A percentile compares a stretch with the other conserved stretches of the same genome.
These are phyloP conservation scores for Tuber magnatum DNA, from an alignment of 495 filamentous ascomycete genomes.

Conservation along the genomic window DNA sequence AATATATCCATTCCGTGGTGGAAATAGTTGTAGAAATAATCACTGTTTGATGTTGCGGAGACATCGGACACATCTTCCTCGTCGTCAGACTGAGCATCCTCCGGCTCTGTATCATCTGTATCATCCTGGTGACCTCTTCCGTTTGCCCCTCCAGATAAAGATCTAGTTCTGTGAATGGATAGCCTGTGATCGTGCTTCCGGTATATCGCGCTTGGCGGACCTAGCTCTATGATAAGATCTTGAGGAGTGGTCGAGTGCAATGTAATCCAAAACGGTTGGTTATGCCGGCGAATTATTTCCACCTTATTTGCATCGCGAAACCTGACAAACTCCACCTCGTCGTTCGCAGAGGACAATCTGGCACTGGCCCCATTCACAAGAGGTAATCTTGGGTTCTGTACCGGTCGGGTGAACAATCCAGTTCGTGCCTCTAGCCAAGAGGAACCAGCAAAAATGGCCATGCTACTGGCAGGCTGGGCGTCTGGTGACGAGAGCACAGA, in stretches of 20 bases:
- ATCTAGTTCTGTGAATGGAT: slow-evolving; percentile 67
- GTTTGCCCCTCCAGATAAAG: slow-evolving; percentile 39
- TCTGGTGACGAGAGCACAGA: slow-evolving; percentile 72
- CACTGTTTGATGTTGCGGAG: slow-evolving; percentile 47
- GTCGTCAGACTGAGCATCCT: slow-evolving; percentile 69
- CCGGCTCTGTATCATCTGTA: slow-evolving; percentile 66
- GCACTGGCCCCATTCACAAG: slow-evolving; percentile 45
- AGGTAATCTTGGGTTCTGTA: slow-evolving; percentile 58
- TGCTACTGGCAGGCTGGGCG: slow-evolving; percentile 64
- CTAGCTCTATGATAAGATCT: slow-evolving; percentile 80
- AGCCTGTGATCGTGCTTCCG: slow-evolving; percentile 85
- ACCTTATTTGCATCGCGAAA: slow-evolving; percentile 68
- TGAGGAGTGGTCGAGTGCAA: slow-evolving; percentile 80
- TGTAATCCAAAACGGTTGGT: slow-evolving; percentile 56
- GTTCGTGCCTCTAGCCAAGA: slow-evolving; percentile 79
- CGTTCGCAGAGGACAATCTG: slow-evolving; percentile 43
- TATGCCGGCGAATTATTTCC: slow-evolving; percentile 61
- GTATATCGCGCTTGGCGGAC: slow-evolving; percentile 91
- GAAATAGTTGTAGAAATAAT: slow-evolving; percentile 96
- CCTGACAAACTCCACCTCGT: slow-evolving; percentile 73
- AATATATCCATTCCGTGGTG: slow-evolving; percentile 92
- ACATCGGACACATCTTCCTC: slow-evolving; percentile 56
- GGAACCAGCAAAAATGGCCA: slow-evolving; percentile 80
- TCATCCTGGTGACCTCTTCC: slow-evolving; percentile 49
- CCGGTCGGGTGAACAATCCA: slow-evolving; percentile 64